Base-by-base conservation (phyloP, 768 basidiomycete genomes). In the Sutorius australiensis region DNA sequence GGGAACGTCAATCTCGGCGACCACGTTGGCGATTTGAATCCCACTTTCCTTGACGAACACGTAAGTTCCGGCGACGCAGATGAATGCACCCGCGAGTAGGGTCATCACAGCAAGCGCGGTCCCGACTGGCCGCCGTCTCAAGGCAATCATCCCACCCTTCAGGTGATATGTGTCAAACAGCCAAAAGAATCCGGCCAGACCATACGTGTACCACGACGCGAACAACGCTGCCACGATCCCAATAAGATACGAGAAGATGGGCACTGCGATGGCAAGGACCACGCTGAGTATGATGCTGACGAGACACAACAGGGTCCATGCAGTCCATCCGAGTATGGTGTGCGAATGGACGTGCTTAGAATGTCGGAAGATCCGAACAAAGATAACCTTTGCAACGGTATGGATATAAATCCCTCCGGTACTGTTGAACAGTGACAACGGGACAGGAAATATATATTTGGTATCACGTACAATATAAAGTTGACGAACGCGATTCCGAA, bases 201-300 rank as follows among this genome's bases (percentile, higher is more conserved):
- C 79, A 55, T 80, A 80, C 13, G 80, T 81, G 59, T 78, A 82
- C 79, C 81, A 81, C n/a, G 77, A 73, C 8, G 80, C 80, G 55
- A 82, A 82, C 19, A 81, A 67, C 16, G 79, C 69, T 9, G 80
- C 80, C 12, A 78, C 65, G 54, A 82, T 77, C 13, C 80, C 77
- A 31, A 79, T 78, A 34, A 82, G 65, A 57, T 79, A 74, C 19
- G 78, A 80, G 58, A 82, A 80, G 34, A 82, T 80, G 3, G 80
- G 80, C 6, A 82, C 79, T 3, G 77, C 72, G 38, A 75, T 69
- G 32, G 77, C 77, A 45, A 82, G 64, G 19, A 80, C 59, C 60
- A 78, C 79, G 1, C 78, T 77, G 28, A 75, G 56, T 3, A 71
- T 66, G 27, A 63, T 59, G 17, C 53, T 41, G 17, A 50, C 12